Evolutionary conservation across 345 rosid genomes (phyloP), one percentile per base, ranked within the genome.

Genomic region (Citrus inodora): DNA sequence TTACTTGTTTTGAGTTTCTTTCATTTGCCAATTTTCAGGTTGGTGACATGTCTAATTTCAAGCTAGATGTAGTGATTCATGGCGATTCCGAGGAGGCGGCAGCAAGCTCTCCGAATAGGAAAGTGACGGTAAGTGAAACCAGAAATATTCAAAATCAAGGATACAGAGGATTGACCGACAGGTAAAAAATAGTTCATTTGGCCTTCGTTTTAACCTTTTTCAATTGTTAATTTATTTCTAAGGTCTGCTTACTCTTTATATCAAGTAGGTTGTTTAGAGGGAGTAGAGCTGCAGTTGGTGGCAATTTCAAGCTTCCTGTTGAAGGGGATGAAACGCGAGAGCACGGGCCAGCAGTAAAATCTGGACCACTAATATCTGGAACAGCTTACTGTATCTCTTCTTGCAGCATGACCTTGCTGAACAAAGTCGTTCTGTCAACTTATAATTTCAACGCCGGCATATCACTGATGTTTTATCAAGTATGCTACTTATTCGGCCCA

Each of bases 391-490:
- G 99, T 70, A 56, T 95, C 72, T 92, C 99, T 81, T 92, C 99
- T 11, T 92, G 99, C 85, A 81, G 98, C 78, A 95, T 95, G 99
- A 95, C 92, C 42, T 67, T 95, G 80, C 83, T 95, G 78, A 95
- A 95, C 78, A 95, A 95, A 85, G 75, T 91, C 79, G 92, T 91
- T 78, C 92, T 95, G 71, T 93, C 98, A 10, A 83, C 85, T 82
- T 95, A 86, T 69, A 84, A 93, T 66, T 95, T 95, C 71, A 86
- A 85, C 40, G 99, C 98, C 0, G 97, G 90, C 76, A 84, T 92
- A 78, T 92, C 98, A 25, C 80, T 95, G 78, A 90, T 95, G 98
- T 82, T 95, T 33, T 95, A 93, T 88, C 99, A 95, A 86, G 99
- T 95, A 89, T 33, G 87, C 71, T 40, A 30, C 48, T 30, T 11